A percentile compares a stretch with the other conserved stretches of the same genome.
Conservation (phyloP, 2,329 filamentous ascomycete species). For the Mycosphaerella sp. region DNA sequence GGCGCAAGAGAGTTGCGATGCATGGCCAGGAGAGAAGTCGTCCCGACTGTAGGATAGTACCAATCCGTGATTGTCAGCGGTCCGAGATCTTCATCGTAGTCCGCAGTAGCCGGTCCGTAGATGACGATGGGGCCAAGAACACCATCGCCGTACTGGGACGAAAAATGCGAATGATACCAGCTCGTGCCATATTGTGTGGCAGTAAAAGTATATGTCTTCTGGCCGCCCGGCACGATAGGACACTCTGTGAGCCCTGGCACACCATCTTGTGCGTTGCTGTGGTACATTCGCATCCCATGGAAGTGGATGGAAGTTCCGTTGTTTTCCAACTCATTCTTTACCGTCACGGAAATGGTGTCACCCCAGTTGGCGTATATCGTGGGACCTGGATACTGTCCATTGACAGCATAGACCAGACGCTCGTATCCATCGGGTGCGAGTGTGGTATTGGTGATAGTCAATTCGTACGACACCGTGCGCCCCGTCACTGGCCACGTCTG, state of each 20-base stretch:
- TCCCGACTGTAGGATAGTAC: slow-evolving; percentile 34
- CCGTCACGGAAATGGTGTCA: slow-evolving; percentile 45
- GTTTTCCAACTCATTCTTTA: slow-evolving; percentile 47
- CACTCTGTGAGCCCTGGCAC: slow-evolving; percentile 46
- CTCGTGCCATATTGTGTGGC: slow-evolving; percentile 45
- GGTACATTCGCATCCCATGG: slow-evolving; percentile 55
- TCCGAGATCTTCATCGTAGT: slow-evolving; percentile 60
- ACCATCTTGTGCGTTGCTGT: slow-evolving; percentile 53
- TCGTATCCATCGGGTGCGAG: slow-evolving; percentile 43
- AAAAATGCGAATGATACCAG: slow-evolving; percentile 51
- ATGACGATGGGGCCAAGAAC: slow-evolving; percentile 56
- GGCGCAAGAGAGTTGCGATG: slow-evolving; percentile 28
- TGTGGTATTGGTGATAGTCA: slow-evolving; percentile 33
- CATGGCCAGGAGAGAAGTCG: slow-evolving; percentile 29
- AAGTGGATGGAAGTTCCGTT: slow-evolving; percentile 60
- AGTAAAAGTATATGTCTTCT: slow-evolving; percentile 52
- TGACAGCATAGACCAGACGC: slow-evolving; percentile 45
- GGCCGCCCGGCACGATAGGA: slow-evolving; percentile 45
- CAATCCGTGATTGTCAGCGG: slow-evolving; percentile 56
- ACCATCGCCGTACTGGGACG: slow-evolving; percentile 51
- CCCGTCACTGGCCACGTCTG: slow-evolving; percentile 31
- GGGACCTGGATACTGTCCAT: slow-evolving; percentile 56
- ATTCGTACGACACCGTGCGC: slow-evolving; percentile 32
- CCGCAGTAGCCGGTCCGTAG: slow-evolving; percentile 51
- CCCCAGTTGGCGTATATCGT: slow-evolving; percentile 30